Evolutionary conservation across 176 grass and related monocot genomes (phyloP), one percentile per base, ranked within the genome.

Genomic region (Ampelocalamus luodianensis): DNA sequence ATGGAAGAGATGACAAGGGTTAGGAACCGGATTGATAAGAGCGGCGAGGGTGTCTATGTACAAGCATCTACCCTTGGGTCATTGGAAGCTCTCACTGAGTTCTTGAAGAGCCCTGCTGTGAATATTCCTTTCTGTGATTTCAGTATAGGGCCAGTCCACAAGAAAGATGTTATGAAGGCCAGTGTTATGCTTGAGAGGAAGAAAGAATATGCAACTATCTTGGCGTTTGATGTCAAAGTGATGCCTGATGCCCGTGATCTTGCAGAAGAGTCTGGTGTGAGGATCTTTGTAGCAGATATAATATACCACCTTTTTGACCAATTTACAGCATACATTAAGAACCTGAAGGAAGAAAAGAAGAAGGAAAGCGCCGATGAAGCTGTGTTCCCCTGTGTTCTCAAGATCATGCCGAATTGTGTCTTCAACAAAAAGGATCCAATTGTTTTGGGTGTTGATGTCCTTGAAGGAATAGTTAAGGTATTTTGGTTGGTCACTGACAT

Each of bases 201-300:
- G 85, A 91, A 93, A 66, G 95, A 97, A 78, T 97, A 90, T 84
- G 95, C 95, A 53, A 97, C 95, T 39, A 97, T 97, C 81, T 90
- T 97, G 89, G 95, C 95, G 10, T 97, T 97, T 91, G 92, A 97
- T 94, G 95, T 97, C 78, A 97, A 97, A 92, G 95, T 97, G 83
- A 94, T 94, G 92, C 86, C 90, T 22, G 95, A 97, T 81, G 94
- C 91, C 68, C 87, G 89, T 24, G 91, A 97, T 49, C 89, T 97
- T 81, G 94, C 94, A 45, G 94, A 97, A 78, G 94, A 94, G 73
- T 84, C 81, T 22, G 94, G 92, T 64, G 94, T 97, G 79, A 89
- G 74, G 74, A 97, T 97, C 69, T 97, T 97, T 22, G 94, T 97
- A 26, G 94, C 92, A 76, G 94, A 97, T 85, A 97, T 97, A 83